These are phyloP conservation scores for Coelastrella sp. DNA, from an alignment of 139 green algal species.

Conservation along the genomic window DNA sequence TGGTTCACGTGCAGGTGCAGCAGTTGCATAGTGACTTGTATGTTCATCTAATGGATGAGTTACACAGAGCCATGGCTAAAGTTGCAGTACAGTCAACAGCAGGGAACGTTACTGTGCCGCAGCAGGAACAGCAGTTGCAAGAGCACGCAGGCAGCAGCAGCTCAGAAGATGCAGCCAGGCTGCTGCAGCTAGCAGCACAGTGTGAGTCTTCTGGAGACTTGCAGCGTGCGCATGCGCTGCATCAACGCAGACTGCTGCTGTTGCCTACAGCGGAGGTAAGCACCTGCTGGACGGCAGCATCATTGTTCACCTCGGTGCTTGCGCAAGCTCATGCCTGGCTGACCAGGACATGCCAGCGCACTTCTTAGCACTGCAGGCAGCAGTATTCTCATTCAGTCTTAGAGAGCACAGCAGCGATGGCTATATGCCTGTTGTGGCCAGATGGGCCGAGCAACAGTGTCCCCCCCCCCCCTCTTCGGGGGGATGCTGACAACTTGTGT, in stretches of 20 bases:
- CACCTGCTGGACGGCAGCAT: background rate
- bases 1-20: background rate
- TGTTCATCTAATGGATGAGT: conserved; percentile 14
- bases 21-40: conserved; percentile 41
- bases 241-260: conserved; percentile 13
- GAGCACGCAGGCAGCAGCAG: background rate
- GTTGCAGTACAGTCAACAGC: conserved; percentile 2
- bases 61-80: background rate
- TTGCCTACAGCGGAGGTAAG: conserved; percentile 22
- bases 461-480: no score
- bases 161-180: background rate
- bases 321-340: no score
- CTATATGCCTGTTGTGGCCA: no score
- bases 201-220: conserved; percentile 19
- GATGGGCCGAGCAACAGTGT: no score
- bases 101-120: background rate
- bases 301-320: background rate
- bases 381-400: no score
- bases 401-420: no score
- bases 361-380: no score
- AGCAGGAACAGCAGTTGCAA: conserved; percentile 25
- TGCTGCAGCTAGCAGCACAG: conserved; percentile 42
- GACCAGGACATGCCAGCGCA: no score
- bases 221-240: conserved; percentile 18
- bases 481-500: background rate